These are phyloP conservation scores for Coemansia sp. DNA, from an alignment of 192 early-diverging fungal genomes.

Conservation along the genomic window DNA sequence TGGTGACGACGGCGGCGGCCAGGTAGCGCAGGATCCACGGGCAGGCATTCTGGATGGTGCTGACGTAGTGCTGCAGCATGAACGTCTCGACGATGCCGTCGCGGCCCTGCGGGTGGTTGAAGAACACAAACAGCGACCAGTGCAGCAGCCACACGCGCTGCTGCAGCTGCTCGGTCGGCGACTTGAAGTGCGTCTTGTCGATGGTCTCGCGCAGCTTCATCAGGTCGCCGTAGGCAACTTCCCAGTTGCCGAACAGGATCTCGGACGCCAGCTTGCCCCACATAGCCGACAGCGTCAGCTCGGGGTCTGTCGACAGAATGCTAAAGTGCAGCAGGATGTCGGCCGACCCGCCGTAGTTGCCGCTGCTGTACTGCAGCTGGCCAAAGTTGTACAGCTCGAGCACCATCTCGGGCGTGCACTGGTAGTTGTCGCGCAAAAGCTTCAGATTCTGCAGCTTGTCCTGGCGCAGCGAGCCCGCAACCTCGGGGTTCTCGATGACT, in stretches of 20 bases:
- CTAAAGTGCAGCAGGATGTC: conserved; percentile 95
- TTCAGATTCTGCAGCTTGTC: conserved; percentile 91
- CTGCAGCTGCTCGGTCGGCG: conserved; percentile 84
- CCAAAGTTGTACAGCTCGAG: conserved; percentile 83
- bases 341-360: conserved; percentile 85
- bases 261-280: conserved; percentile 98
- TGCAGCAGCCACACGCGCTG: conserved; percentile 93
- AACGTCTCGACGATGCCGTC: conserved; percentile 93
- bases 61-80: conserved; percentile 86
- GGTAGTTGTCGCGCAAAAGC: conserved; percentile 81
- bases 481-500: conserved; percentile 87
- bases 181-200: conserved; percentile 72
- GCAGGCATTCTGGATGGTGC: conserved; percentile 95
- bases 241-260: conserved; percentile 93
- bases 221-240: conserved; percentile 85
- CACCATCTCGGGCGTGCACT: conserved; percentile 88
- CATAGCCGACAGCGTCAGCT: conserved; percentile 77
- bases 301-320: conserved; percentile 86
- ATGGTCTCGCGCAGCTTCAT: conserved; percentile 81
- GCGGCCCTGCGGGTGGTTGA: conserved; percentile 95
- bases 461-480: conserved; percentile 82
- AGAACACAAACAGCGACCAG: conserved; percentile 98
- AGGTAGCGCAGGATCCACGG: conserved; percentile 97
- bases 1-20: conserved; percentile 85
- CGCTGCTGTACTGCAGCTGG: conserved; percentile 88